Evolutionary conservation across 257 asterid species (phyloP).

Genomic region (Ligustrum vulgare): DNA sequence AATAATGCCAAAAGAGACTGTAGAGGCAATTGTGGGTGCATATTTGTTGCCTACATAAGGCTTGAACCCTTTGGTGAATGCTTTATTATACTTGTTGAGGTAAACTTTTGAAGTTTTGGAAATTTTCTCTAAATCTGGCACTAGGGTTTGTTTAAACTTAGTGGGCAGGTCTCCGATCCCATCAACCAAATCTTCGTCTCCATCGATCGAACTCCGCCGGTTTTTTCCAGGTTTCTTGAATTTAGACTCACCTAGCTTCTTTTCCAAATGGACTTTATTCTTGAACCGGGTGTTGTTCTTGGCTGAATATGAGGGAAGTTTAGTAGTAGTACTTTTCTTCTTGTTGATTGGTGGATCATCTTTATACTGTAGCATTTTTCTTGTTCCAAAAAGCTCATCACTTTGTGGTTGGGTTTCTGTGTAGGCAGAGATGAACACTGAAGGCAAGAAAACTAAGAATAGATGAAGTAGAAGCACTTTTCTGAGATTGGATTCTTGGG

Average conservation of each 20-base stretch:
- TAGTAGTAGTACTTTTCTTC: conserved; percentile 34
- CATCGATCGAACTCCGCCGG: conserved; percentile 39
- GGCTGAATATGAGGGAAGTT: conserved; percentile 13
- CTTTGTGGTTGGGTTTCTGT: not conserved
- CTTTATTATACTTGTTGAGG: conserved; percentile 66
- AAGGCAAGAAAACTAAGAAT: conserved; percentile 42
- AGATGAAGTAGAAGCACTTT: conserved; percentile 44
- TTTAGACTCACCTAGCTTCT: conserved; percentile 18
- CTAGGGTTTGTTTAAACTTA: conserved; percentile 66
- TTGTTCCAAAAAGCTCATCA: conserved; percentile 22
- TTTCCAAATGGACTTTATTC: conserved; percentile 25
- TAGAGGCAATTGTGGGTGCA: conserved; percentile 69
- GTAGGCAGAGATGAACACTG: conserved; percentile 39
- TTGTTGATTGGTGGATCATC: conserved; percentile 41
- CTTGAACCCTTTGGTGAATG: conserved; percentile 70
- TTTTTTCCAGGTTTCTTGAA: conserved; percentile 19
- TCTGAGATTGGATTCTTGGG: conserved; percentile 25
- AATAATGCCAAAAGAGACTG: conserved; percentile 63
- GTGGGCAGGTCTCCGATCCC: conserved; percentile 66
- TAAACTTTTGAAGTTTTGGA: conserved; percentile 66
- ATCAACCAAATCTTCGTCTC: conserved; percentile 49
- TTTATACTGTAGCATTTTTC: conserved; percentile 35
- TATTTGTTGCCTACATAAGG: conserved; percentile 81
- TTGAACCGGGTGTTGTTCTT: conserved; percentile 38
- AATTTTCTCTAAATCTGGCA: conserved; percentile 76